A percentile compares a stretch with the other conserved stretches of the same genome.
These are phyloP conservation scores for Pseudocercospora pini-densiflorae DNA, from an alignment of 2,329 filamentous ascomycete species.

Conservation along the genomic window DNA sequence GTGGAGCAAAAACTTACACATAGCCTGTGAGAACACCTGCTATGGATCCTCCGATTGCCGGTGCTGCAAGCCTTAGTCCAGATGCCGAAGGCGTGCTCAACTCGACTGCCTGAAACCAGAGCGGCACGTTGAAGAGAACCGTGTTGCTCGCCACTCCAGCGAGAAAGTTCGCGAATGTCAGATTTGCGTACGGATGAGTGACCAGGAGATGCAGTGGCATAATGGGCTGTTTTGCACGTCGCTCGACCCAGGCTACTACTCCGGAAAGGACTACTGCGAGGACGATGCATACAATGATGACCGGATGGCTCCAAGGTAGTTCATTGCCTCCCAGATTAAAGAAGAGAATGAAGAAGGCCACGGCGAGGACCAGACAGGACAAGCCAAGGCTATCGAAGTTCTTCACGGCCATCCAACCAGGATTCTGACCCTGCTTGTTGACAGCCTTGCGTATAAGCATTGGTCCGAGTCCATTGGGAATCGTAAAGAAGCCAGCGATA, in stretches of 20 bases:
- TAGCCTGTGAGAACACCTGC: slow-evolving; percentile 50
- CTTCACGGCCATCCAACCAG: slow-evolving; percentile 49
- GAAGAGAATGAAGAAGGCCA: slow-evolving; percentile 42
- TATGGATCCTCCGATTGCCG: slow-evolving; percentile 50
- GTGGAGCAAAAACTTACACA: slow-evolving; percentile 54
- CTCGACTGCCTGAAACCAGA: slow-evolving; percentile 18
- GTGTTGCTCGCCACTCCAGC: slow-evolving; percentile 66
- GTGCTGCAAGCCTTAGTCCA: slow-evolving; percentile 51
- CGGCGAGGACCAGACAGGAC: slow-evolving; percentile 50
- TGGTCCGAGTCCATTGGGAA: slow-evolving; percentile 52
- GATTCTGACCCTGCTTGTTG: slow-evolving; percentile 33
- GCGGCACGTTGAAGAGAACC: slow-evolving; percentile 47
- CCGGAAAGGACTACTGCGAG: slow-evolving; percentile 44
- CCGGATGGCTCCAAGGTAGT: slow-evolving; percentile 48
- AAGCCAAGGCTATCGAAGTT: slow-evolving; percentile 58
- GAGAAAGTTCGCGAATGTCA: slow-evolving; percentile 63
- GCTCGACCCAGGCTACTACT: slow-evolving; percentile 46
- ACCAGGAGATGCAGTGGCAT: slow-evolving; percentile 59
- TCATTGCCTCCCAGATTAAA: slow-evolving; percentile 52
- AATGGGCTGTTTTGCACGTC: slow-evolving; percentile 45
- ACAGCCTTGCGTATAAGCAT: slow-evolving; percentile 47
- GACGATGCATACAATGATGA: slow-evolving; percentile 47
- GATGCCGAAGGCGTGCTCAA: slow-evolving; percentile 36
- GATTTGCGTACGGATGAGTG: slow-evolving; percentile 58
- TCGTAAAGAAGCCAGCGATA: slow-evolving; percentile 48